Evolutionary conservation across 2,329 filamentous ascomycete genomes (phyloP).

Genomic region (Fusarium piperis): DNA sequence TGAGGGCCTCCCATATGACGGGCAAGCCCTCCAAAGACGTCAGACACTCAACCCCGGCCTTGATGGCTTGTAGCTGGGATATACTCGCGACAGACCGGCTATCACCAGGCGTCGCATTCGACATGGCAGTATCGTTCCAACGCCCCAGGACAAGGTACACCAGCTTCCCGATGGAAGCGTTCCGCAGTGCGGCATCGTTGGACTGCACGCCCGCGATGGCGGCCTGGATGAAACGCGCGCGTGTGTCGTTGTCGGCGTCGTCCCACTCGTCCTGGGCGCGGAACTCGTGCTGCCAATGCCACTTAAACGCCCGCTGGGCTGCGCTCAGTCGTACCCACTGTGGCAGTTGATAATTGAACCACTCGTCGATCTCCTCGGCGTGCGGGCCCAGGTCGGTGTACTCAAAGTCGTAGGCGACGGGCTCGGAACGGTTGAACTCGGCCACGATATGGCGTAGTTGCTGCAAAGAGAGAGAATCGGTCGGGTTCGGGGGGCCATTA

Average conservation of each 20-base stretch:
- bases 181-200: conserved; percentile 59
- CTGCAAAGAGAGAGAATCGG: conserved; percentile 78
- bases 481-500: conserved; percentile 53
- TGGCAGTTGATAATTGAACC: conserved; percentile 92
- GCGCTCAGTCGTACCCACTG: conserved; percentile 83
- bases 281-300: conserved; percentile 72
- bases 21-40: conserved; percentile 61
- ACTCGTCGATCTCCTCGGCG: conserved; percentile 93
- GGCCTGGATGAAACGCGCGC: conserved; percentile 65
- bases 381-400: conserved; percentile 79
- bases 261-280: conserved; percentile 66
- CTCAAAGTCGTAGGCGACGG: conserved; percentile 84
- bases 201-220: conserved; percentile 58
- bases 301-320: conserved; percentile 80
- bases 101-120: conserved; percentile 51
- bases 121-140: conserved; percentile 75
- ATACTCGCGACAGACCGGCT: conserved; percentile 62
- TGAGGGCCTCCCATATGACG: conserved; percentile 62
- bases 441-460: conserved; percentile 78
- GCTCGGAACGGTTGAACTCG: conserved; percentile 76
- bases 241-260: conserved; percentile 66
- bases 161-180: conserved; percentile 65
- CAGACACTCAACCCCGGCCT: conserved; percentile 61
- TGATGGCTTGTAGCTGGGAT: conserved; percentile 69
- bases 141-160: conserved; percentile 73